Conservation (phyloP, 148 eudicot genomes). For the Vaccinium vitisidaea region DNA sequence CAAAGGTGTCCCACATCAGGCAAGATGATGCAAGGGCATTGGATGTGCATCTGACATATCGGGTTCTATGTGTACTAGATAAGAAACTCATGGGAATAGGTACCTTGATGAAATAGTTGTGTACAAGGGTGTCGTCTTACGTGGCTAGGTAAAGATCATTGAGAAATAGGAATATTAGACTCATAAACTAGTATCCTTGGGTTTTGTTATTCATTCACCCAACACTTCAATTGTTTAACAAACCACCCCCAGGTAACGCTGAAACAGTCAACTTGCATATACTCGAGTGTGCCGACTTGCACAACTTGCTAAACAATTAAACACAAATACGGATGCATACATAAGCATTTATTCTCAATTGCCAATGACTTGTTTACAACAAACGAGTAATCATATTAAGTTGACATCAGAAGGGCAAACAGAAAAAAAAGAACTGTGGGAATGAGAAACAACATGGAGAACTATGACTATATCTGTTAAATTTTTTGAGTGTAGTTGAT, state of each 20-base stretch:
- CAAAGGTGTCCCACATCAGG: neutral
- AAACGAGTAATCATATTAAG: neutral
- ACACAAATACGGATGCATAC: neutral
- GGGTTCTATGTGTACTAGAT: neutral
- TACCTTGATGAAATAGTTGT: neutral
- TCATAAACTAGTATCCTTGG: neutral
- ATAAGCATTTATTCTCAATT: neutral
- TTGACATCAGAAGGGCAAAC: neutral
- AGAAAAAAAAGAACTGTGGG: neutral
- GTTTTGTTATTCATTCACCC: neutral
- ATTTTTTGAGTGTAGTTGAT: neutral
- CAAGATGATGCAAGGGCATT: neutral
- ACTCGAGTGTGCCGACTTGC: neutral
- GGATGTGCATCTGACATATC: neutral
- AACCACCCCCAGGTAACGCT: neutral
- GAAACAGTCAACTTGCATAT: neutral
- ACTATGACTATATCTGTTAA: neutral
- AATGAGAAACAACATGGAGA: conserved; percentile 1
- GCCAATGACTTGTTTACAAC: neutral
- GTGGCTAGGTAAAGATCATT: neutral
- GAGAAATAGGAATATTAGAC: conserved; percentile 3
- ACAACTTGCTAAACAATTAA: neutral
- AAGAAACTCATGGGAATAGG: neutral
- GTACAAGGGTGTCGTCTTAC: neutral
- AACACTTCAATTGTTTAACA: neutral